Conservation (phyloP, 163 green algal genomes). For the Scenedesmus sp. region DNA sequence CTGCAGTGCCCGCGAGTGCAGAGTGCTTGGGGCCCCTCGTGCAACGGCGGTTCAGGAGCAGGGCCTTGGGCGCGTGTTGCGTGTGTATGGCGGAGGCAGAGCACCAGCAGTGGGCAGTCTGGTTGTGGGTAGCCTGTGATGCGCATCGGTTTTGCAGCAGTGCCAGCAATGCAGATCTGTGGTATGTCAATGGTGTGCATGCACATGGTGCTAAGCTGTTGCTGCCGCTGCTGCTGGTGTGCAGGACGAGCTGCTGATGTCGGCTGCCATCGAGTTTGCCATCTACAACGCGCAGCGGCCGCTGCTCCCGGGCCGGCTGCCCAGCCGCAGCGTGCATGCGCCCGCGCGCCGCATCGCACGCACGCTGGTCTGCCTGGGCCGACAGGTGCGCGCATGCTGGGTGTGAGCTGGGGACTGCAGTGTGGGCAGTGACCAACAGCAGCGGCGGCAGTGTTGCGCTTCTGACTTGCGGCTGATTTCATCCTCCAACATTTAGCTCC, state of each 20-base stretch:
- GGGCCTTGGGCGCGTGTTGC: too few species aligned
- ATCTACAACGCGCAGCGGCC: constrained; percentile 67
- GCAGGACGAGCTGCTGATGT: constrained; percentile 70
- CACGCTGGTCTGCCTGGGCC: constrained; percentile 78
- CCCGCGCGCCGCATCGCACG: constrained; percentile 79
- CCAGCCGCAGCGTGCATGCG: constrained; percentile 62
- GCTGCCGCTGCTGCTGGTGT: background rate
- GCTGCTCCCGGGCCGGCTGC: constrained; percentile 43
- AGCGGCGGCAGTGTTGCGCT: too few species aligned
- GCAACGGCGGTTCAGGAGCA: too few species aligned
- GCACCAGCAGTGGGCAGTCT: too few species aligned
- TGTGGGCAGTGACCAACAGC: too few species aligned
- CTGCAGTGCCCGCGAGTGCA: background rate
- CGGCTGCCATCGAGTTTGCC: constrained; percentile 72
- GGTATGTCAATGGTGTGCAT: background rate
- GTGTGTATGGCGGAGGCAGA: too few species aligned
- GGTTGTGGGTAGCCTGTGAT: too few species aligned
- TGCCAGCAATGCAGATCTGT: background rate
- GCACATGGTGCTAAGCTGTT: background rate
- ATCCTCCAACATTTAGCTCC: too few species aligned
- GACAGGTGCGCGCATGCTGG: constrained; percentile 21
- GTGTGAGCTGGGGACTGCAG: background rate
- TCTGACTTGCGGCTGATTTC: background rate
- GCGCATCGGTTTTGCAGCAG: background rate
- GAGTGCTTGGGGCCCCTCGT: too few species aligned